Evolutionary conservation across 148 eudicot genomes (phyloP).

Genomic region (Vaccinium macrocarpon): DNA sequence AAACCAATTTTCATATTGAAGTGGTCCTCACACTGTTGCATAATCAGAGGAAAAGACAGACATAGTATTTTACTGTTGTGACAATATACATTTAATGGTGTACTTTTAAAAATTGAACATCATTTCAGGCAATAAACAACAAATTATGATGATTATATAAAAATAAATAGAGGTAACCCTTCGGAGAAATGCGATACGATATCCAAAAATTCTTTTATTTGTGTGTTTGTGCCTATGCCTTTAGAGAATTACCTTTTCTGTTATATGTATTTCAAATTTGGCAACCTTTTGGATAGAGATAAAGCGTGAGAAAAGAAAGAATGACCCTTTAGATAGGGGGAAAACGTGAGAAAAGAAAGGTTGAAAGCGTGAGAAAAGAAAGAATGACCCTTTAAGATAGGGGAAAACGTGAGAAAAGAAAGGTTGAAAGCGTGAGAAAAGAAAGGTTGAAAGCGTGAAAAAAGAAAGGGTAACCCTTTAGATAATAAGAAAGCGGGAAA

Average conservation of each 20-base stretch:
- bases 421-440: too few species aligned
- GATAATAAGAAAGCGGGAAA: too few species aligned
- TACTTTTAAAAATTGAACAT: not conserved
- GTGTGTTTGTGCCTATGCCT: not conserved
- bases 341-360: too few species aligned
- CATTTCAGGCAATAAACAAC: not conserved
- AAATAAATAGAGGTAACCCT: not conserved
- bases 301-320: too few species aligned
- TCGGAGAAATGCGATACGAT: not conserved
- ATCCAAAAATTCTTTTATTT: not conserved
- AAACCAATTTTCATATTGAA: not conserved
- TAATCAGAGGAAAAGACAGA: not conserved
- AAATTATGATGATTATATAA: not conserved
- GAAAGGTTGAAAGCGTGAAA: too few species aligned
- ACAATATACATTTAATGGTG: conserved; percentile 3
- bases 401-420: too few species aligned
- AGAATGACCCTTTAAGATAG: too few species aligned
- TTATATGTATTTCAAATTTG: too few species aligned
- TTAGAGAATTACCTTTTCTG: not conserved
- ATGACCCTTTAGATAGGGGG: too few species aligned
- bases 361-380: too few species aligned
- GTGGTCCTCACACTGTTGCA: conserved; percentile 12
- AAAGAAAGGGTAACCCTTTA: too few species aligned
- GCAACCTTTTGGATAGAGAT: too few species aligned
- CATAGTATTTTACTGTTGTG: not conserved